phyloP scores from a whole-genome alignment of 163 green algal genomes.

The Scenedesmus sp. region DNA sequence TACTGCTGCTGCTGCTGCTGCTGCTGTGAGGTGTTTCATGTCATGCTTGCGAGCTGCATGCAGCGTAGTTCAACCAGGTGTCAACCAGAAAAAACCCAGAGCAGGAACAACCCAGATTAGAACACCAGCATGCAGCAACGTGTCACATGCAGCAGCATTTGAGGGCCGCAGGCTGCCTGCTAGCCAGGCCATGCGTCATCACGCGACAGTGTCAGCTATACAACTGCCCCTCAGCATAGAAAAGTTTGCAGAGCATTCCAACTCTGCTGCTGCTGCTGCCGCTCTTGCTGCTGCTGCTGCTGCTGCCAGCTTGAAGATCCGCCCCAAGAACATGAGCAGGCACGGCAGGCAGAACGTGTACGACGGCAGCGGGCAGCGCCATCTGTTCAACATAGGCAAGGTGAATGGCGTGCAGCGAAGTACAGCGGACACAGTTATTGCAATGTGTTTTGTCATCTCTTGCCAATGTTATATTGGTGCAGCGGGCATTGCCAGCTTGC shows the following conservation, averaged over 20 bases:
- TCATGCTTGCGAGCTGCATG: too few species aligned
- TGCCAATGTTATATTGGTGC: neutral
- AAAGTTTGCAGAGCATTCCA: neutral
- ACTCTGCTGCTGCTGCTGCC: neutral
- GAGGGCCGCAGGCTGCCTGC: neutral
- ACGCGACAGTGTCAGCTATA: too few species aligned
- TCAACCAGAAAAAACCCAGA: too few species aligned
- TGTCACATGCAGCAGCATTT: slow-evolving; percentile 44
- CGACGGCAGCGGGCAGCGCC: slow-evolving; percentile 24
- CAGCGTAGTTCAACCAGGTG: too few species aligned
- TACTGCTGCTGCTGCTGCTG: neutral
- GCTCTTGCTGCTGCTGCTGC: slow-evolving; percentile 20
- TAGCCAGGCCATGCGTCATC: neutral
- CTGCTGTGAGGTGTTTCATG: too few species aligned
- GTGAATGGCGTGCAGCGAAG: too few species aligned
- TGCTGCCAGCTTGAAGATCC: slow-evolving; percentile 54
- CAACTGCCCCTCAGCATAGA: neutral
- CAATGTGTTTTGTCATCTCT: neutral
- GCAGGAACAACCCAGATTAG: too few species aligned
- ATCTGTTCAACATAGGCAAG: slow-evolving; percentile 58
- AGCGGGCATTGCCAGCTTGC: too few species aligned
- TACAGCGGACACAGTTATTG: too few species aligned
- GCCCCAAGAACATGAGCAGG: slow-evolving; percentile 54
- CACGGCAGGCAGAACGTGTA: slow-evolving; percentile 56
- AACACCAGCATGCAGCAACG: slow-evolving; percentile 56